Evolutionary conservation across 2,329 filamentous ascomycete genomes (phyloP).

Genomic region (Claviceps maximensis): DNA sequence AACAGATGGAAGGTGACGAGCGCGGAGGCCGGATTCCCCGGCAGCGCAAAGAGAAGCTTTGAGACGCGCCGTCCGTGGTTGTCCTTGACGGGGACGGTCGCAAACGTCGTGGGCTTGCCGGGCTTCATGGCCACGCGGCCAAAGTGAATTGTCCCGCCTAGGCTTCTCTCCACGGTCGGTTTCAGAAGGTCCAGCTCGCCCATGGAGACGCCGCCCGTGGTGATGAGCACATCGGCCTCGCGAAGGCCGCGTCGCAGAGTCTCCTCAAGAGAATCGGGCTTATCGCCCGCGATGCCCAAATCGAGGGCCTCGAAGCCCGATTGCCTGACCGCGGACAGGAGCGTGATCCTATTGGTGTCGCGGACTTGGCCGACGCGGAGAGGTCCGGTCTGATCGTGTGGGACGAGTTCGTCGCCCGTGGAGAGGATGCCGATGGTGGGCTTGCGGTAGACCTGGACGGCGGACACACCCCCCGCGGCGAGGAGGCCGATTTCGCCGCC

Average conservation of each 20-base stretch:
- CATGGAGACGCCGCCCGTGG: constrained; percentile 93
- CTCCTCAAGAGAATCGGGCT: constrained; percentile 60
- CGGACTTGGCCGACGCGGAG: constrained; percentile 74
- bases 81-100: constrained; percentile 61
- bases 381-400: constrained; percentile 39
- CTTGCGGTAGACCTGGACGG: constrained; percentile 59
- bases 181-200: constrained; percentile 94
- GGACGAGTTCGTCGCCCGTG: constrained; percentile 85
- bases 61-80: constrained; percentile 42
- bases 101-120: constrained; percentile 94
- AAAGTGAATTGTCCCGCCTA: constrained; percentile 91
- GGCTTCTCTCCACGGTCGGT: constrained; percentile 78
- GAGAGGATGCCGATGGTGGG: constrained; percentile 79
- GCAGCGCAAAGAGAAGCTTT: constrained; percentile 76
- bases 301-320: constrained; percentile 72
- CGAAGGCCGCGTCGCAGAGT: constrained; percentile 63
- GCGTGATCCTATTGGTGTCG: constrained; percentile 82
- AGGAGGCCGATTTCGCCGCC: constrained; percentile 88
- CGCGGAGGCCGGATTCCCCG: constrained; percentile 87
- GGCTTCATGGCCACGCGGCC: constrained; percentile 96
- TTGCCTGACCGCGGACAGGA: constrained; percentile 62
- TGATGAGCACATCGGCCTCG: constrained; percentile 69
- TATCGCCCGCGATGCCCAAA: constrained; percentile 71
- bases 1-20: constrained; percentile 91
- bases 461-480: constrained; percentile 64